A percentile compares a stretch with the other conserved stretches of the same genome.
Evolutionary conservation across 2,329 filamentous ascomycete species (phyloP).

Genomic region (Plenodomus tracheiphilus): DNA sequence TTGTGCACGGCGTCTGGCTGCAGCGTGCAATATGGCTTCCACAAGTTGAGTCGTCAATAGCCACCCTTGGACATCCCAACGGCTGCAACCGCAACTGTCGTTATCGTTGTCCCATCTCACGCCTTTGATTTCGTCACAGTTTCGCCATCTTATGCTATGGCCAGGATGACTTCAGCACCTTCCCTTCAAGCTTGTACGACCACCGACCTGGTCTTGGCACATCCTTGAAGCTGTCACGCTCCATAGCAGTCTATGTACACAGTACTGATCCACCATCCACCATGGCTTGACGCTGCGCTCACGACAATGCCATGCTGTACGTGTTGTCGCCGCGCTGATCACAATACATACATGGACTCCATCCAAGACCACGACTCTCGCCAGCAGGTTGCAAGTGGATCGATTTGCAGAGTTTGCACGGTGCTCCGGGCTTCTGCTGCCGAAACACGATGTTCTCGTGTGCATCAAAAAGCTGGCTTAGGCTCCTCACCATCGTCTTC

Average conservation of each 20-base stretch:
- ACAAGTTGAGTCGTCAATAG: no score
- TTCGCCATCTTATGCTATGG: slow-evolving; percentile 4
- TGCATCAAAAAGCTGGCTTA: slow-evolving; percentile 25
- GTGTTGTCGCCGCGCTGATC: no score
- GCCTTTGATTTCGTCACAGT: slow-evolving; percentile 9
- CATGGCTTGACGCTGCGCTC: no score
- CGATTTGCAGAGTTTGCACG: slow-evolving; percentile 24
- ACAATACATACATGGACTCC: no score
- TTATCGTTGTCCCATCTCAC: slow-evolving; percentile 12
- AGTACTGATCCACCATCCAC: not conserved
- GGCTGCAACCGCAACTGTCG: slow-evolving; percentile 7
- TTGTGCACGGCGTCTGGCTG: slow-evolving; percentile 2
- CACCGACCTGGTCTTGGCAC: not conserved
- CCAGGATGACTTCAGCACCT: not conserved
- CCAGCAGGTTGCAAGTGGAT: slow-evolving; percentile 15
- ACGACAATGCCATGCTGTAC: no score
- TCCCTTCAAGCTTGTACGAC: not conserved
- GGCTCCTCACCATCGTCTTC: slow-evolving; percentile 22
- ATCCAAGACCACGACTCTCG: not conserved
- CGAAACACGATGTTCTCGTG: slow-evolving; percentile 20
- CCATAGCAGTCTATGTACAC: no score
- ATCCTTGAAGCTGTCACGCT: no score
- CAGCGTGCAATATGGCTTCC: no score
- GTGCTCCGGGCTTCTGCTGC: slow-evolving; percentile 12
- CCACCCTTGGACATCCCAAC: no score